Percentiles rank a stretch among this genome's conserved stretches.
These are phyloP conservation scores for Oryza meyeriana DNA, from an alignment of 176 grass and related monocot genomes.

Conservation along the genomic window DNA sequence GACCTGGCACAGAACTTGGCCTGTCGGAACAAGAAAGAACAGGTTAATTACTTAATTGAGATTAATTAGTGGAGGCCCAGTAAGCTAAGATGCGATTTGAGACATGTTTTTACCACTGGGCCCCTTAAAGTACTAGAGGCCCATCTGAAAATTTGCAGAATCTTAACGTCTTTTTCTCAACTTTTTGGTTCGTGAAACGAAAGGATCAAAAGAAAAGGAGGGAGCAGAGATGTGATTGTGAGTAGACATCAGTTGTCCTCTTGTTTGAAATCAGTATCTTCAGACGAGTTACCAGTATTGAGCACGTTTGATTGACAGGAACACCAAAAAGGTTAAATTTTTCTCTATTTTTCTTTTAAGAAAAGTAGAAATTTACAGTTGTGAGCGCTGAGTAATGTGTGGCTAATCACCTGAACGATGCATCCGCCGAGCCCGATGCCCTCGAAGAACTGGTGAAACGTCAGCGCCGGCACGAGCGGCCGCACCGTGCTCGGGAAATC, in stretches of 20 bases:
- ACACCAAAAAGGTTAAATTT: not conserved
- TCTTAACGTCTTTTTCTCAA: not conserved
- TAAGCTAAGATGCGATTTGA: not conserved
- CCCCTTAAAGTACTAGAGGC: not conserved
- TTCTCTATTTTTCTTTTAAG: not conserved
- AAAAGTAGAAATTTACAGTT: not conserved
- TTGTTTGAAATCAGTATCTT: not conserved
- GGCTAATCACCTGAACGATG: constrained; percentile 44
- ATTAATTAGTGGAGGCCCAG: not conserved
- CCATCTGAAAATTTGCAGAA: not conserved
- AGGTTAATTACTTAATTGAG: not conserved
- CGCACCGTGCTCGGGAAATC: constrained; percentile 54
- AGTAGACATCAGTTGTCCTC: not conserved
- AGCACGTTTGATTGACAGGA: not conserved
- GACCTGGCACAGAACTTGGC: constrained; percentile 48
- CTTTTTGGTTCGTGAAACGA: not conserved
- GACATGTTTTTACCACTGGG: not conserved
- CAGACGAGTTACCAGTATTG: not conserved
- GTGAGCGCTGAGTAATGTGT: not conserved
- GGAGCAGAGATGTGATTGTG: not conserved
- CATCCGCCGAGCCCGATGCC: constrained; percentile 59
- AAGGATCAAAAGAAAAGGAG: not conserved
- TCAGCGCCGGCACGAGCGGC: constrained; percentile 54
- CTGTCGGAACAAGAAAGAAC: not conserved
- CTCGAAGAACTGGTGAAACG: constrained; percentile 71